Evolutionary conservation across 1,284 basidiomycete genomes (phyloP), one percentile per base, ranked within the genome.

Genomic region (Cryptococcus sp.): DNA sequence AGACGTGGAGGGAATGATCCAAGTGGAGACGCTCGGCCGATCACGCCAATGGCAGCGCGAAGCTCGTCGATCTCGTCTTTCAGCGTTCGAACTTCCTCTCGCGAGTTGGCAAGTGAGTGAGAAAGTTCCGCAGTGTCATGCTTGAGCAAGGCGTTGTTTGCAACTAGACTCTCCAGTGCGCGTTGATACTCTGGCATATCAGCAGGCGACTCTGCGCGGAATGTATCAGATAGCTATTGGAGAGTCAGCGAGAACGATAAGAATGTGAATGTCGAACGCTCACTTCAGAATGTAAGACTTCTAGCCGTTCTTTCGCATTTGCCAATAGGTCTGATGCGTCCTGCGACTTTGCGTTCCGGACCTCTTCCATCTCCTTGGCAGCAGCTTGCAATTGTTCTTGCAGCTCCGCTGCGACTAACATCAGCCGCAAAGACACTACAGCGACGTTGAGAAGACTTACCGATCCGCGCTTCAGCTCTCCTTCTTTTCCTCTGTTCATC

Each of bases 71-170:
- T 76, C 73, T 93, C 89, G 64, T 87, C 86, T 55, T 86, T 86
- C 48, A 91, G 74, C 2, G 79, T 70, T 54, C 86, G 83, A 7
- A 87, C 74, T 62, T 92, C 89, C 67, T 93, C 89, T n/a, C 89
- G 83, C 0, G 89, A 83, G 50, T 90, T 87, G 3, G 83, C 75
- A 6, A 94, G 80, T 16, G 91, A 76, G 54, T 83, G 83, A 58
- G 89, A 86, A 40, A 94, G 77, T 70, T 94, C 90, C 4, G 84
- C 82, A 57, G 89, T 89, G 67, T 92, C 89, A 34, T 85, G 85
- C 75, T 90, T 89, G 57, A 93, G 78, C 26, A 82, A 81, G 64
- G 93, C 89, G 67, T 93, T 93, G 69, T 91, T 88, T 29, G 86
- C 85, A 10, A 93, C 89, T 16, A 94, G 80, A 15, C 87, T 86